Evolutionary conservation across 306 rosid species (phyloP).

Genomic region (Begonia peltatifolia): DNA sequence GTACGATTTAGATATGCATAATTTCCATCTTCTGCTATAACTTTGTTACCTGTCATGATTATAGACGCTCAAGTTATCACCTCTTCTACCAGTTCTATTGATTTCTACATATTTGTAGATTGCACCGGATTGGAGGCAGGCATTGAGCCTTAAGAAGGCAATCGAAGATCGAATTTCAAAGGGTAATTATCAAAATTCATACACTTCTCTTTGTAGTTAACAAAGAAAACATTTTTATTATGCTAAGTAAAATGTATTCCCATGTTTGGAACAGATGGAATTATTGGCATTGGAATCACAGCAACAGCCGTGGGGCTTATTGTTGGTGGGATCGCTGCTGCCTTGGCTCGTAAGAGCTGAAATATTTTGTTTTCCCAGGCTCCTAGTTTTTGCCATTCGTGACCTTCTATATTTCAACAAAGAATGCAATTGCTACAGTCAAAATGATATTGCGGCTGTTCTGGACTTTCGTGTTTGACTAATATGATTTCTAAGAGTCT

Average conservation of each 20-base stretch:
- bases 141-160: slow-evolving; percentile 47
- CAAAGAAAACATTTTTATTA: neutral
- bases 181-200: slow-evolving; percentile 27
- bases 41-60: no score
- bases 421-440: no score
- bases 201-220: neutral
- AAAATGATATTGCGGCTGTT: no score
- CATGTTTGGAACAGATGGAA: slow-evolving; percentile 43
- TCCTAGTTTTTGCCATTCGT: no score
- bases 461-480: no score
- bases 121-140: slow-evolving; percentile 97
- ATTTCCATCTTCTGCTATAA: no score
- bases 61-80: no score
- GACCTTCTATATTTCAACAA: no score
- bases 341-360: slow-evolving; percentile 28
- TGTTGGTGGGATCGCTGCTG: slow-evolving; percentile 76
- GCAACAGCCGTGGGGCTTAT: slow-evolving; percentile 74
- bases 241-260: slow-evolving; percentile 11
- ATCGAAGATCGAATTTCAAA: slow-evolving; percentile 56
- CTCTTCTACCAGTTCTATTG: no score
- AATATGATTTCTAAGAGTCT: no score
- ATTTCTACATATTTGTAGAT: slow-evolving; percentile 22
- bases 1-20: no score
- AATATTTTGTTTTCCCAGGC: no score
- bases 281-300: slow-evolving; percentile 77